A percentile compares a stretch with the other conserved stretches of the same genome.
Evolutionary conservation across 2,329 filamentous ascomycete genomes (phyloP).

Genomic region (Aspergillus novofumigatus): DNA sequence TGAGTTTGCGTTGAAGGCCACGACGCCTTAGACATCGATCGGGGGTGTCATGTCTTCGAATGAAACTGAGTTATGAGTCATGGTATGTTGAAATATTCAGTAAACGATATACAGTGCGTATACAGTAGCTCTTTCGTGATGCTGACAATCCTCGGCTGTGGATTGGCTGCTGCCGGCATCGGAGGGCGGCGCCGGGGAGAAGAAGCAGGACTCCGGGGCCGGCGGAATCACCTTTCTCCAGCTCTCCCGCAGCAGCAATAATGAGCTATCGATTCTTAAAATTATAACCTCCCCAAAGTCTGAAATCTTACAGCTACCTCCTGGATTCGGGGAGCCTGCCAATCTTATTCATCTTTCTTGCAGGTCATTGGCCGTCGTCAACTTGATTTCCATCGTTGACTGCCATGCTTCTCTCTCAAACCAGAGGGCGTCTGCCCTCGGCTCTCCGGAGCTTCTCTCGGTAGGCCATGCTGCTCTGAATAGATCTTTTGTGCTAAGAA

Average conservation of each 20-base stretch:
- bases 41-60: not conserved
- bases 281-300: not conserved
- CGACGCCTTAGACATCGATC: not conserved
- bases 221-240: slow-evolving; percentile 2
- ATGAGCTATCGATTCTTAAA: not conserved
- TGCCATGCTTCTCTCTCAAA: slow-evolving; percentile 15
- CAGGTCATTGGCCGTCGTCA: not conserved
- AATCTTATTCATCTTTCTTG: not conserved
- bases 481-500: slow-evolving; percentile 1
- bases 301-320: not conserved
- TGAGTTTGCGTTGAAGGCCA: not conserved
- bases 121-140: not conserved
- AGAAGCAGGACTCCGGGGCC: slow-evolving; percentile 1
- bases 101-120: not conserved
- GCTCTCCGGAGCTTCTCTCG: slow-evolving; percentile 23
- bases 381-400: not conserved
- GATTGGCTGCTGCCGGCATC: slow-evolving; percentile 13
- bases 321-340: not conserved
- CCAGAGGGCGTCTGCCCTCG: slow-evolving; percentile 22
- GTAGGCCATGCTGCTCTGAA: slow-evolving; percentile 12
- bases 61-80: not conserved
- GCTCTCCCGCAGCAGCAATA: not conserved
- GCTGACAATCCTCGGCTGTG: slow-evolving; percentile 10
- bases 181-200: slow-evolving; percentile 5
- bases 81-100: not conserved